These are phyloP conservation scores for Lentinus polychrous DNA, from an alignment of 1,284 basidiomycete species.

Conservation along the genomic window DNA sequence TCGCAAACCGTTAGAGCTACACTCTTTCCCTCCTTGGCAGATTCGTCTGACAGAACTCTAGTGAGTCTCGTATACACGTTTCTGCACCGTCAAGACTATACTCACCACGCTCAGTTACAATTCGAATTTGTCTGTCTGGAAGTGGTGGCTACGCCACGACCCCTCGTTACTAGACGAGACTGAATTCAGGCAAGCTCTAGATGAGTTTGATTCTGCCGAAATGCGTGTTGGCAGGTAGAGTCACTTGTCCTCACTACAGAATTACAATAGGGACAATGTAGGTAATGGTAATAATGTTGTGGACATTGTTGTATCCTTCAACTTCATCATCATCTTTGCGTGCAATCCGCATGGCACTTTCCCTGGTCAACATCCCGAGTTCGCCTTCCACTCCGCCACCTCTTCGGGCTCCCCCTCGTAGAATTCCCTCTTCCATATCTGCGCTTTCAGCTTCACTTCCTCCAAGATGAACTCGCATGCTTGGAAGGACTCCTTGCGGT, in stretches of 20 bases:
- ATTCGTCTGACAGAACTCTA: constrained; percentile 67
- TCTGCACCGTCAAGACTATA: neutral
- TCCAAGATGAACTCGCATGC: constrained; percentile 81
- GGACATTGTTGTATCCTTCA: constrained; percentile 1
- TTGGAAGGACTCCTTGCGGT: constrained; percentile 74
- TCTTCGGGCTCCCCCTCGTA: constrained; percentile 62
- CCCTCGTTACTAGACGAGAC: constrained; percentile 36
- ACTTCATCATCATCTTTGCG: neutral
- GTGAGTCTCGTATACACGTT: constrained; percentile 34
- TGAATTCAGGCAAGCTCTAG: constrained; percentile 58
- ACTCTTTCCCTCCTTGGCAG: constrained; percentile 78
- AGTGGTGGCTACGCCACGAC: constrained; percentile 7
- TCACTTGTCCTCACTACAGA: neutral
- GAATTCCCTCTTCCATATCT: constrained; percentile 88
- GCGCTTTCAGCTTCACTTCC: constrained; percentile 73
- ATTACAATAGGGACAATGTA: neutral
- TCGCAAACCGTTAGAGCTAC: constrained; percentile 49
- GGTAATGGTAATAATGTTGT: neutral
- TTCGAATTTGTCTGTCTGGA: constrained; percentile 8
- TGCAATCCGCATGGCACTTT: neutral
- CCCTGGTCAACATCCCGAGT: constrained; percentile 25
- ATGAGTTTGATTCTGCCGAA: constrained; percentile 62
- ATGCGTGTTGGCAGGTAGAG: constrained; percentile 64
- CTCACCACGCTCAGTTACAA: constrained; percentile 8
- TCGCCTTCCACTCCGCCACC: constrained; percentile 71